A percentile compares a stretch with the other conserved stretches of the same genome.
phyloP scores from a whole-genome alignment of 148 eudicot species.

The Chenopodium berlandieri region DNA sequence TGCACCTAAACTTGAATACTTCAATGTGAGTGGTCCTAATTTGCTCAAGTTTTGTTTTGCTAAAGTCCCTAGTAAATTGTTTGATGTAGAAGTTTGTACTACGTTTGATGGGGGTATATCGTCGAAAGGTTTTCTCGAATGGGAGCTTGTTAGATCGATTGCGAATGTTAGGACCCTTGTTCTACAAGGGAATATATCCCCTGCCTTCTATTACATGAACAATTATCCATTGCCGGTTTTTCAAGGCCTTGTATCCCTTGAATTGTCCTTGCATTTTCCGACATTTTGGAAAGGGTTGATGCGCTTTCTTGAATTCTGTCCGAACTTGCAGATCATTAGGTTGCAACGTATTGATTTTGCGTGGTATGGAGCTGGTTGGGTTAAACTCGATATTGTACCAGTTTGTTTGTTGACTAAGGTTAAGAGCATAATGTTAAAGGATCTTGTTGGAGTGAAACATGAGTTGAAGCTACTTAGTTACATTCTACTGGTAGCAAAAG shows the following conservation, averaged over 20 bases:
- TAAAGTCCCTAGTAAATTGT: neutral
- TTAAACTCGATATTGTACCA: neutral
- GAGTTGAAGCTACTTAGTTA: neutral
- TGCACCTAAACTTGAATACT: conserved; percentile 1
- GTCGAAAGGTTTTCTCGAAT: neutral
- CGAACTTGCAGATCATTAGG: neutral
- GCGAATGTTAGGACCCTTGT: neutral
- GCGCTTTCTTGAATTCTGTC: conserved; percentile 2
- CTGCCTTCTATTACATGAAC: neutral
- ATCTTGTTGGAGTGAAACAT: neutral
- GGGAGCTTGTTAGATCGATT: neutral
- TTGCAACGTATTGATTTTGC: neutral
- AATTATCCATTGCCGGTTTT: neutral
- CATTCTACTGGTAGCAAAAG: neutral
- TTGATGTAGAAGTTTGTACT: neutral
- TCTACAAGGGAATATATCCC: neutral
- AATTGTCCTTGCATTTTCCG: neutral
- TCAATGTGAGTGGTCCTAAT: neutral
- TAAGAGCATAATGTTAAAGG: neutral
- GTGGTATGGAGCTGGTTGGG: neutral
- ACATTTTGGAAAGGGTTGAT: neutral
- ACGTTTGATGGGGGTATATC: neutral
- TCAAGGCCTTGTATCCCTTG: neutral
- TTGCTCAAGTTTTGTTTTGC: neutral
- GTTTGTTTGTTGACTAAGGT: conserved; percentile 1